Evolutionary conservation across 331 rosid species (phyloP), one percentile per base, ranked within the genome.

Genomic region (Erythrophleum ivorense): DNA sequence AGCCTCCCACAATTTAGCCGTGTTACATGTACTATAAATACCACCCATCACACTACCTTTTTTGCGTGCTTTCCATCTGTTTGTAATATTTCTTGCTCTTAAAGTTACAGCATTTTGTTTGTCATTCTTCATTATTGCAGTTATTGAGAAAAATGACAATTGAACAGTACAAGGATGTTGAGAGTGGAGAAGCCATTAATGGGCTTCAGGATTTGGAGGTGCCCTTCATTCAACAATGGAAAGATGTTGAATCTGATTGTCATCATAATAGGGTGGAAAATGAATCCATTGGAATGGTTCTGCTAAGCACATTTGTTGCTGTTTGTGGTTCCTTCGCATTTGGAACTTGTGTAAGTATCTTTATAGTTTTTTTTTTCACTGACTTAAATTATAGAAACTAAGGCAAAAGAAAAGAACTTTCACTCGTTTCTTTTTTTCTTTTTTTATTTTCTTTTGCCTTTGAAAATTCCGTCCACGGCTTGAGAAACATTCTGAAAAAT

Each of bases 261-360:
- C 57, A 69, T 21, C 75, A 69, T 57, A 80, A 66, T 46, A 36
- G n/a, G 18, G 77, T 68, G 69, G 79, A 82, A 82, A 84, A 73
- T 60, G 94, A 86, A 52, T 83, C 95, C 33, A 80, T 83, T 58
- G 88, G 87, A 84, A 88, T 91, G 92, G 95, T 89, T 71, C 85
- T 90, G 80, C 81, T 92, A 10, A 80, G 90, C 84, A 92, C 97
- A 13, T 86, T 78, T 68, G 93, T 90, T 84, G 89, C 93, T 62
- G 93, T 90, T 78, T 86, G 91, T 77, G 97, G 94, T 55, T 92
- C 97, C 38, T 92, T 88, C 29, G 83, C 88, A 46, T 91, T 92
- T 65, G 97, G 97, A 86, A 91, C 93, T 19, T 92, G 95, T 85
- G 90, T 92, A 76, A 84, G 95, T 87, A 57, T 38, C 21, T 52